These are phyloP conservation scores for Aureobasidium pullulans DNA, from an alignment of 2,329 filamentous ascomycete species.

Conservation along the genomic window DNA sequence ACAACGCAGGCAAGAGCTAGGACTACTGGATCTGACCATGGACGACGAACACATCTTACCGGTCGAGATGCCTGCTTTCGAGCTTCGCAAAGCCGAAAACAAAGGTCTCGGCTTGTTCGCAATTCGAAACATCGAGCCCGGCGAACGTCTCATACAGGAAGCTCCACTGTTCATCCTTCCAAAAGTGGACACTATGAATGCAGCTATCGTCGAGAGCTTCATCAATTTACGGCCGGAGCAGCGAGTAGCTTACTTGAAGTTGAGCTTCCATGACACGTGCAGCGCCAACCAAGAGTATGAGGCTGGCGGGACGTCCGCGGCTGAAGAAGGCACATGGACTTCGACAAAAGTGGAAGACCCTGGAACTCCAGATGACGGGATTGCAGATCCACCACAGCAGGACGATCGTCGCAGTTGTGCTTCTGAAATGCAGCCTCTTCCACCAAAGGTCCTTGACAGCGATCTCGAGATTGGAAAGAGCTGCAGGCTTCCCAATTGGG, in stretches of 20 bases:
- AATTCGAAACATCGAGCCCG: constrained; percentile 17
- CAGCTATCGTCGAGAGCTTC: background rate
- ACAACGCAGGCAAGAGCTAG: background rate
- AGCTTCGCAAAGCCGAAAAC: background rate
- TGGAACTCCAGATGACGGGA: background rate
- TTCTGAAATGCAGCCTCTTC: constrained; percentile 1
- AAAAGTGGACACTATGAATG: background rate
- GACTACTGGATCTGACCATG: background rate
- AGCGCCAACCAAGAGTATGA: background rate
- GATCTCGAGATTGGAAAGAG: background rate
- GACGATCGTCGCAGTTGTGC: constrained; percentile 2
- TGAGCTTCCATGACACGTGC: background rate
- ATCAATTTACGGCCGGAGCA: background rate
- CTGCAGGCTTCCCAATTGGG: background rate
- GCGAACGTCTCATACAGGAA: constrained; percentile 23
- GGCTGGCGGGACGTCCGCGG: background rate
- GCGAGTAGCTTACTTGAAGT: background rate
- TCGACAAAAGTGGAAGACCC: background rate
- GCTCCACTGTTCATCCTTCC: constrained; percentile 16
- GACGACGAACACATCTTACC: background rate
- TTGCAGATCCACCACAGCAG: background rate
- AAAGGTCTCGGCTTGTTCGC: constrained; percentile 24
- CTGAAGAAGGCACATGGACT: background rate
- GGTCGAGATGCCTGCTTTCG: background rate
- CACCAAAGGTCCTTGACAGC: background rate